Base-by-base conservation (phyloP, 164 flowering plant species). In the Stephania yunnanensis region DNA sequence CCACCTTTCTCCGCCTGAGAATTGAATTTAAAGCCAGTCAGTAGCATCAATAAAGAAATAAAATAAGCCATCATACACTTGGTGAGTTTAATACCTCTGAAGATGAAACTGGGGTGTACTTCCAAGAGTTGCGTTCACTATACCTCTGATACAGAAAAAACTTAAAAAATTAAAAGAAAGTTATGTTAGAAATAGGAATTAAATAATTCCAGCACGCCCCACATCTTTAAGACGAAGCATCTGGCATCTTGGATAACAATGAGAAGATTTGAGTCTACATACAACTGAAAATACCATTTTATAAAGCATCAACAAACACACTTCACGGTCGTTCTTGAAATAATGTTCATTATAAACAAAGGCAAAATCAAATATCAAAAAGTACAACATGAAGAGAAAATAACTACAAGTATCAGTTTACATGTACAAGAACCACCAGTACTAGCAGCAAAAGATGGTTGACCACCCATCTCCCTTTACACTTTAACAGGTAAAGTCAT, bases 101-200 rank as follows among this genome's bases (percentile, higher is more conserved):
- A 78, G 83, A 74, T 66, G 99, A 95, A 66, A 93, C 74, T 31
- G 88, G 83, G 55, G 88, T 15, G 71, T 66, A 86, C 82, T 83
- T 92, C 97, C 88, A 93, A 52, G 89, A 86, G 73, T 85, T 93
- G 70, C 87, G 87, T 80, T 95, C 99, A 78, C 98, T 78, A 76
- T 90, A 93, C 75, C 76, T 90, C 80, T 95, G 87, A 83, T 95
- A 95, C 99, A 95, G 89, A 46, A 94, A 91, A 64, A 93, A 98
- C 99, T 95, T 77, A 67, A 79, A 15, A 10, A 73, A 55, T 76
- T 71, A 74, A 61, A 69, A 36, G 44, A 63, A 29, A 77, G 29
- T 71, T 13, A 74, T 68, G 42, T 61, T 31, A 22, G 8, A 73
- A 64, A 75, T 67, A 72, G 42, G 15, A 72, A 6, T 65, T 65